Evolutionary conservation across 2,329 filamentous ascomycete species (phyloP).

Genomic region (Dothiorella sarmentorum): DNA sequence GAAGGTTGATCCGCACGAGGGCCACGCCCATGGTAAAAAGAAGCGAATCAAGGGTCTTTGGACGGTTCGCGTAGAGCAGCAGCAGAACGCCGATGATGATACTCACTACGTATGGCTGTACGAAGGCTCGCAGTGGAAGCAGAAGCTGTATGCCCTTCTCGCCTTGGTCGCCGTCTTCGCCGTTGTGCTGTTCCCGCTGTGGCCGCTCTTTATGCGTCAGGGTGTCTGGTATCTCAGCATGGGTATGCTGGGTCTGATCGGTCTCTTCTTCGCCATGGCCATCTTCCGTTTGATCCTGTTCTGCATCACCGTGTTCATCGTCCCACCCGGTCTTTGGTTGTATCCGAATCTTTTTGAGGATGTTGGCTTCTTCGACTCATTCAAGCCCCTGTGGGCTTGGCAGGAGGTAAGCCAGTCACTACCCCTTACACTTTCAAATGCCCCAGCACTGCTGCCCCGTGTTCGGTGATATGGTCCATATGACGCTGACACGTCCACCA

Average conservation of each 20-base stretch:
- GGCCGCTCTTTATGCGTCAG: constrained; percentile 85
- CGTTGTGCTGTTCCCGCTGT: constrained; percentile 91
- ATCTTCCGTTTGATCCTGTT: constrained; percentile 96
- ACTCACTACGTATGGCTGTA: constrained; percentile 97
- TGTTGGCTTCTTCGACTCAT: constrained; percentile 96
- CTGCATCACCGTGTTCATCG: constrained; percentile 81
- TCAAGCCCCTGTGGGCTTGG: constrained; percentile 96
- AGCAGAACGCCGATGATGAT: constrained; percentile 82
- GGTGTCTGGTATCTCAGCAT: constrained; percentile 98
- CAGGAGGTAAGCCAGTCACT: constrained; percentile 68
- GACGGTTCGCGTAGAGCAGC: constrained; percentile 93
- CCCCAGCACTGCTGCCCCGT: neutral
- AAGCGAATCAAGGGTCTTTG: constrained; percentile 95
- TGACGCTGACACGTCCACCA: constrained; percentile 17
- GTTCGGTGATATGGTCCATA: neutral
- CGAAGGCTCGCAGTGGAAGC: constrained; percentile 89
- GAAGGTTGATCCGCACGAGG: constrained; percentile 75
- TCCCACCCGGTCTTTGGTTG: constrained; percentile 89
- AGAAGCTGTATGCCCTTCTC: constrained; percentile 83
- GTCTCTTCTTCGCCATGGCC: constrained; percentile 94
- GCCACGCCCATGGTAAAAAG: constrained; percentile 58
- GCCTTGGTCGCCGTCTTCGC: constrained; percentile 81
- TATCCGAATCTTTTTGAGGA: constrained; percentile 98
- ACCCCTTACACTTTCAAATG: neutral
- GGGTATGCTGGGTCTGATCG: constrained; percentile 84